These are phyloP conservation scores for Protomyces arabidopsidicola DNA, from an alignment of 1,139 yeast genomes.

Conservation along the genomic window DNA sequence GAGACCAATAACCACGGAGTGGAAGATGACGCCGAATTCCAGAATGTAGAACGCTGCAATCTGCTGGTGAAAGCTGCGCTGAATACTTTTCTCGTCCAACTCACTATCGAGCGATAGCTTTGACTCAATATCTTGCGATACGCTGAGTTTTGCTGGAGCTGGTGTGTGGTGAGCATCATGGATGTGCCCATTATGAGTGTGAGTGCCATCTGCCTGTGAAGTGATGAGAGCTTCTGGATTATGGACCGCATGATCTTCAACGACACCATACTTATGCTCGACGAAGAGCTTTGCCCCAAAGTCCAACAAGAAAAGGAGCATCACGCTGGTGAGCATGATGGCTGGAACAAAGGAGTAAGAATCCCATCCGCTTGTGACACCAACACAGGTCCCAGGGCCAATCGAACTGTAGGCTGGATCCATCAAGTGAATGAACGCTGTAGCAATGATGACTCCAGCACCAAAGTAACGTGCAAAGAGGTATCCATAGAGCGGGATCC, in stretches of 20 bases:
- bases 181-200: constrained; percentile 24
- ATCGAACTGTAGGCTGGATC: constrained; percentile 33
- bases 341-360: constrained; percentile 38
- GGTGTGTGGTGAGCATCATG: constrained; percentile 34
- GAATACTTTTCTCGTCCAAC: neutral
- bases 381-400: constrained; percentile 36
- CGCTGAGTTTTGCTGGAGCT: constrained; percentile 3
- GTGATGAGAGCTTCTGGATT: constrained; percentile 20
- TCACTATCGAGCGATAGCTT: neutral
- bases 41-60: constrained; percentile 51
- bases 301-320: constrained; percentile 39
- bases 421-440: constrained; percentile 70
- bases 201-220: constrained; percentile 9
- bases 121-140: neutral
- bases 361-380: constrained; percentile 30
- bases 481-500: constrained; percentile 54
- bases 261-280: constrained; percentile 28
- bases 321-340: constrained; percentile 50
- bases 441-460: constrained; percentile 77
- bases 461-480: constrained; percentile 71
- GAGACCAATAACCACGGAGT: constrained; percentile 64
- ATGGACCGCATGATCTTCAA: constrained; percentile 15
- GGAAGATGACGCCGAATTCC: constrained; percentile 68
- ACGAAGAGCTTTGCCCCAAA: constrained; percentile 37
- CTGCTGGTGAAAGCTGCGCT: constrained; percentile 37